phyloP scores from a whole-genome alignment of 495 filamentous ascomycete species.

The Aspergillus diversus region DNA sequence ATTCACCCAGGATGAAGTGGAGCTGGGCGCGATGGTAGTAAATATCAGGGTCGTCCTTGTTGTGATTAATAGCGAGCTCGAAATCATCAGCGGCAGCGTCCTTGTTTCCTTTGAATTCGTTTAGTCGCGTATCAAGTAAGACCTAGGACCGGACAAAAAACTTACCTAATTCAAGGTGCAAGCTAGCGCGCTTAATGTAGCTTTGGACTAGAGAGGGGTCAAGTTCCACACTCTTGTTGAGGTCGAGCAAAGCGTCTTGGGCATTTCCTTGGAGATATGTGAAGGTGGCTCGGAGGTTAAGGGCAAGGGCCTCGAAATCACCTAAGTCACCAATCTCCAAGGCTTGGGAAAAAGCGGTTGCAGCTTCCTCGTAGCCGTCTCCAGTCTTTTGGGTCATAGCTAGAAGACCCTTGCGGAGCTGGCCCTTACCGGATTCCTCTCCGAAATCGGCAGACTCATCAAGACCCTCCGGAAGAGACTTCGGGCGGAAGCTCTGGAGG shows the following conservation, averaged over 20 bases:
- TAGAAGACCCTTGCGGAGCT: slow-evolving; percentile 78
- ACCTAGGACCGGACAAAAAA: slow-evolving; percentile 6
- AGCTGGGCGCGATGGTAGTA: slow-evolving; percentile 99
- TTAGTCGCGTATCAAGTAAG: slow-evolving; percentile 14
- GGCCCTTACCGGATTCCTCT: slow-evolving; percentile 80
- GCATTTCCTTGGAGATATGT: slow-evolving; percentile 90
- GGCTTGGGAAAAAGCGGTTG: slow-evolving; percentile 82
- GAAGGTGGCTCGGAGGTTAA: slow-evolving; percentile 96
- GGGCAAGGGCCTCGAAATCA: slow-evolving; percentile 84
- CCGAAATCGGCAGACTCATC: slow-evolving; percentile 75
- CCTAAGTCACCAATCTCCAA: slow-evolving; percentile 76
- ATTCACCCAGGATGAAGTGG: slow-evolving; percentile 95
- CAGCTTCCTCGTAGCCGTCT: slow-evolving; percentile 87
- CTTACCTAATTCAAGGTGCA: slow-evolving; percentile 93
- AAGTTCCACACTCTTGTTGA: slow-evolving; percentile 89
- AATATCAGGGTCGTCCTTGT: slow-evolving; percentile 91
- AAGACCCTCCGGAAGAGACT: slow-evolving; percentile 76
- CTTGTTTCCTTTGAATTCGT: slow-evolving; percentile 66
- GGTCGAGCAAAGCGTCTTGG: slow-evolving; percentile 74
- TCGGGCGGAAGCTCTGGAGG: slow-evolving; percentile 92
- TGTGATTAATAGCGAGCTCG: slow-evolving; percentile 79
- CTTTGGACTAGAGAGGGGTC: slow-evolving; percentile 88
- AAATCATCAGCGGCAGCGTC: slow-evolving; percentile 89
- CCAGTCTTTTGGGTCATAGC: slow-evolving; percentile 83
- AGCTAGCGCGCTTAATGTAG: slow-evolving; percentile 98